These are phyloP conservation scores for Dactylorhiza incarnata DNA, from an alignment of 106 monocot species.

Conservation along the genomic window DNA sequence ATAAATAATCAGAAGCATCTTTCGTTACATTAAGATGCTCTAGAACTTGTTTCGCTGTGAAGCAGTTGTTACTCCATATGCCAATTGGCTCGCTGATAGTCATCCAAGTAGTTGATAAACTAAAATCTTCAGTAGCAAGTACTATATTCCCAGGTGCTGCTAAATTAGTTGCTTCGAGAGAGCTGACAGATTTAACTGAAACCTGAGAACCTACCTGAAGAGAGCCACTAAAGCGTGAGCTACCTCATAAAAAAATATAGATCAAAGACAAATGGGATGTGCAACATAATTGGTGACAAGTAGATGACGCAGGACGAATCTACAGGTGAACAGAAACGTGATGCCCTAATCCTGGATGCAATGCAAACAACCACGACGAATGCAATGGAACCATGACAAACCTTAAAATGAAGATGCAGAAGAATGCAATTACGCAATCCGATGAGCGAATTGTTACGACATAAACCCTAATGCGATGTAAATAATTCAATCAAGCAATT, in stretches of 20 bases:
- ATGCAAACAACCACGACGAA: no score
- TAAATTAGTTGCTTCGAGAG: slow-evolving; percentile 22
- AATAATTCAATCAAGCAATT: no score
- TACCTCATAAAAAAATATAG: background rate
- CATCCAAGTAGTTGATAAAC: slow-evolving; percentile 52
- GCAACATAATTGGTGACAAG: background rate
- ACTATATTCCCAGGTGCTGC: slow-evolving; percentile 20
- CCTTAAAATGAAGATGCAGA: no score
- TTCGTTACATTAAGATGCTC: slow-evolving; percentile 98
- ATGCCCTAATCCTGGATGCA: no score
- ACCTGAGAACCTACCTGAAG: slow-evolving; percentile 55
- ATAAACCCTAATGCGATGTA: no score
- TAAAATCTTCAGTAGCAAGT: slow-evolving; percentile 13
- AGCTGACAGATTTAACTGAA: slow-evolving; percentile 58
- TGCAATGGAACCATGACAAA: no score
- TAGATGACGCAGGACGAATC: background rate
- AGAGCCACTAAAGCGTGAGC: background rate
- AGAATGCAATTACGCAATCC: no score
- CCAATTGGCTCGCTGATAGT: slow-evolving; percentile 70
- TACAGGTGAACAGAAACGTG: no score
- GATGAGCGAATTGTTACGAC: no score
- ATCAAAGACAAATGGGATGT: background rate
- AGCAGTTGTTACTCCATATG: slow-evolving; percentile 46
- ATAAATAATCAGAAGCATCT: slow-evolving; percentile 83
- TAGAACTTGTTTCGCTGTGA: slow-evolving; percentile 59